phyloP scores from a whole-genome alignment of 495 filamentous ascomycete genomes.

The Pyrenula massariospora region DNA sequence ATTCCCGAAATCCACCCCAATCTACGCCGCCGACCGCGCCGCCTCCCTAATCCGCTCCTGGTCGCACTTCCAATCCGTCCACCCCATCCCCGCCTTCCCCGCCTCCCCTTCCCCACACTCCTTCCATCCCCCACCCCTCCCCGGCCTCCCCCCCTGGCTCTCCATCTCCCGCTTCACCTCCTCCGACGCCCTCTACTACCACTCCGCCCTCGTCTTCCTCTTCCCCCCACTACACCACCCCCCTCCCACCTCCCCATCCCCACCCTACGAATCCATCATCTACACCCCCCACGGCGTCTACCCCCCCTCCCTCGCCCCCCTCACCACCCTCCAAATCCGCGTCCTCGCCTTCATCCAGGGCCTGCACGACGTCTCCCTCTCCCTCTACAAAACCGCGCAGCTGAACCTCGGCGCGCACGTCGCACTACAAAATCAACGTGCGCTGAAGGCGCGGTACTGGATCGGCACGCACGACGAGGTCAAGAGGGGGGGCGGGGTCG shows the following conservation, averaged over 20 bases:
- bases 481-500: conserved; percentile 37
- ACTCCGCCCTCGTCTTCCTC: conserved; percentile 36
- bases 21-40: conserved; percentile 36
- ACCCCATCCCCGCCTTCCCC: conserved; percentile 27
- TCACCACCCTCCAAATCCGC: conserved; percentile 24
- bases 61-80: conserved; percentile 35
- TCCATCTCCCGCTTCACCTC: conserved; percentile 10
- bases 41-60: conserved; percentile 32
- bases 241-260: conserved; percentile 42
- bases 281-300: conserved; percentile 47
- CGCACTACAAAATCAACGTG: conserved; percentile 32
- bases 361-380: conserved; percentile 37
- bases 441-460: conserved; percentile 40
- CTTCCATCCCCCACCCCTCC: conserved; percentile 11
- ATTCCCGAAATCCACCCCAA: conserved; percentile 28
- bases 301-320: conserved; percentile 16
- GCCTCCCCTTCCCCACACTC: conserved; percentile 40
- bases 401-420: conserved; percentile 44
- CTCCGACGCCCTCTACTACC: conserved; percentile 33
- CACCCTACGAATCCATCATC: conserved; percentile 33
- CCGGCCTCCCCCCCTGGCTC: conserved; percentile 19
- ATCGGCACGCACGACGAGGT: conserved; percentile 44
- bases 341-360: conserved; percentile 43
- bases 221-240: conserved; percentile 33
- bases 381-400: conserved; percentile 21